phyloP scores from a whole-genome alignment of 2,329 filamentous ascomycete genomes.

The Beauveria pseudobassiana region DNA sequence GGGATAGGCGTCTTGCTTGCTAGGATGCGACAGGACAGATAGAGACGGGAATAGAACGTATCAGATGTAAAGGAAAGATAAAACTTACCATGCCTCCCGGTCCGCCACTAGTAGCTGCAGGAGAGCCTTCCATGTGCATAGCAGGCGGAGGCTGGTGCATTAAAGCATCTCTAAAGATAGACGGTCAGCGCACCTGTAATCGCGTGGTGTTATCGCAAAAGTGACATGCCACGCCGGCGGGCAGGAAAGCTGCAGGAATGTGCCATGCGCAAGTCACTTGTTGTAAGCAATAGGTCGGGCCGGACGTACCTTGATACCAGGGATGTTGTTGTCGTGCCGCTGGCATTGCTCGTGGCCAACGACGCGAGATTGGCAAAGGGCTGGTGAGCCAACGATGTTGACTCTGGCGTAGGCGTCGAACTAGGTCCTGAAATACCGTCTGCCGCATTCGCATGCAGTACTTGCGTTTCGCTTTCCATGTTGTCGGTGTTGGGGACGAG shows the following conservation, averaged over 20 bases:
- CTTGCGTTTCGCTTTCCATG: constrained; percentile 41
- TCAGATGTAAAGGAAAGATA: constrained; percentile 12
- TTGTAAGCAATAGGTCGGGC: neutral
- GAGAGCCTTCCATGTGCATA: constrained; percentile 20
- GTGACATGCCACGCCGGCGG: constrained; percentile 10
- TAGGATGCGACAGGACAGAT: constrained; percentile 4
- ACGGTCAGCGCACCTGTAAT: constrained; percentile 10
- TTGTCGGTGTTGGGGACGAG: neutral
- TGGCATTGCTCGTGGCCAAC: constrained; percentile 30
- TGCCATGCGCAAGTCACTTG: neutral
- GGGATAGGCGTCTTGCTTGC: neutral
- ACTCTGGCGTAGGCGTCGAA: constrained; percentile 40
- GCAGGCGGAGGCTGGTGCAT: constrained; percentile 12
- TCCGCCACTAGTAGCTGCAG: constrained; percentile 32
- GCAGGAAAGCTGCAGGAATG: neutral
- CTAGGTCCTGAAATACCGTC: constrained; percentile 44
- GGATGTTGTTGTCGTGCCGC: constrained; percentile 30
- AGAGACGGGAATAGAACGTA: constrained; percentile 6
- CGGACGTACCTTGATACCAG: constrained; percentile 40
- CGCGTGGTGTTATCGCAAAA: constrained; percentile 2
- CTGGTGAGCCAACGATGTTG: constrained; percentile 32
- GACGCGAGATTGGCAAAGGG: constrained; percentile 37
- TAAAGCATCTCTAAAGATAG: constrained; percentile 10
- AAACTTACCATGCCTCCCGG: constrained; percentile 34
- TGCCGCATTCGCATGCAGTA: constrained; percentile 30